phyloP scores from a whole-genome alignment of 352 stramenopile species.

The Phytophthora sp. region DNA sequence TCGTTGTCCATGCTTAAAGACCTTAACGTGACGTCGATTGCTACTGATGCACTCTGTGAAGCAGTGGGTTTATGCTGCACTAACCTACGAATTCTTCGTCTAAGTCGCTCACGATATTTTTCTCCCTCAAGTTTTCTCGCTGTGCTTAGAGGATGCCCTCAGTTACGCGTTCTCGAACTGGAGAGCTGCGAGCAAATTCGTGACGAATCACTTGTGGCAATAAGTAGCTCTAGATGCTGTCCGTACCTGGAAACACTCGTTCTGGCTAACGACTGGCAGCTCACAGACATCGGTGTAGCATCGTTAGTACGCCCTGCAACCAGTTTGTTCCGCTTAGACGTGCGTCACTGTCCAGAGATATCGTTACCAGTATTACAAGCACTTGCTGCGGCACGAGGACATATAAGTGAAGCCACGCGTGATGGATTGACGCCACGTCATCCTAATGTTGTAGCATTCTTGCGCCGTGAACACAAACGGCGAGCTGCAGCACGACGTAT shows the following conservation, averaged over 20 bases:
- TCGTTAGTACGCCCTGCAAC: constrained; percentile 29
- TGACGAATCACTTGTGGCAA: constrained; percentile 42
- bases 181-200: constrained; percentile 80
- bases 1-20: constrained; percentile 36
- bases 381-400: constrained; percentile 38
- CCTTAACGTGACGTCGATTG: constrained; percentile 64
- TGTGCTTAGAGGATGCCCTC: constrained; percentile 38
- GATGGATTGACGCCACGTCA: constrained; percentile 61
- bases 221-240: constrained; percentile 38
- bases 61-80: constrained; percentile 40
- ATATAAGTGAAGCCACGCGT: constrained; percentile 41
- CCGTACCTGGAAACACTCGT: constrained; percentile 54
- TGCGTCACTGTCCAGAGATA: constrained; percentile 72
- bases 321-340: constrained; percentile 47
- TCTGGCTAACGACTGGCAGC: constrained; percentile 75
- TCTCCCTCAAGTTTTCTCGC: constrained; percentile 56
- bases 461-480: constrained; percentile 37
- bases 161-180: constrained; percentile 58
- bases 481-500: constrained; percentile 44
- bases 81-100: constrained; percentile 49
- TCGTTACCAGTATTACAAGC: constrained; percentile 44
- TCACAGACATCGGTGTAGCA: constrained; percentile 60
- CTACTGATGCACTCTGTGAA: constrained; percentile 64
- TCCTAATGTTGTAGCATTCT: constrained; percentile 50
- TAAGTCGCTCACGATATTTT: constrained; percentile 83